Conservation (phyloP, 2,329 filamentous ascomycete species). For the Fusarium robinianum region DNA sequence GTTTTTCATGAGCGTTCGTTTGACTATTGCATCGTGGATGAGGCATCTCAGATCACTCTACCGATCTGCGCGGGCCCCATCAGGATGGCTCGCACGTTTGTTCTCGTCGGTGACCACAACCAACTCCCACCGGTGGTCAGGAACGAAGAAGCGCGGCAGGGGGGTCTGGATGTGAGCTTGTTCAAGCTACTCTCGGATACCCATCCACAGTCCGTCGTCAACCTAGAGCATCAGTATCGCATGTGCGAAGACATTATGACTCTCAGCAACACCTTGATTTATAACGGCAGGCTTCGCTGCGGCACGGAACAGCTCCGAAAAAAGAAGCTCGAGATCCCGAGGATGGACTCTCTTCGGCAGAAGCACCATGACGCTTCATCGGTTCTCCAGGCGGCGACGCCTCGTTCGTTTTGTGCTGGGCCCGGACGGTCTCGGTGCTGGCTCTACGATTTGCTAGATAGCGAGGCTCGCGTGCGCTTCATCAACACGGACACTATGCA, state of each 20-base stretch:
- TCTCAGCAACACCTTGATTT: constrained; percentile 90
- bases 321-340: constrained; percentile 69
- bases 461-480: constrained; percentile 77
- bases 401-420: constrained; percentile 60
- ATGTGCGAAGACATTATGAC: constrained; percentile 99
- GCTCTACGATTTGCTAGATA: constrained; percentile 72
- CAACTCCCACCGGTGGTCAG: constrained; percentile 93
- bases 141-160: constrained; percentile 83
- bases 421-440: constrained; percentile 65
- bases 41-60: constrained; percentile 95
- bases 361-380: constrained; percentile 61
- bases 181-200: constrained; percentile 92
- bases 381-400: constrained; percentile 47
- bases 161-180: constrained; percentile 87
- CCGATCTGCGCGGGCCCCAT: constrained; percentile 95
- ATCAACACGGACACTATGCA: constrained; percentile 83
- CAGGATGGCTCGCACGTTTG: constrained; percentile 88
- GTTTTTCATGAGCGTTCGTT: constrained; percentile 89
- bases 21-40: constrained; percentile 98
- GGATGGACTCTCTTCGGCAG: constrained; percentile 62
- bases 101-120: constrained; percentile 95
- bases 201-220: constrained; percentile 86
- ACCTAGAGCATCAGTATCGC: constrained; percentile 92
- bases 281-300: constrained; percentile 87
- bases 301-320: constrained; percentile 77